A percentile compares a stretch with the other conserved stretches of the same genome.
phyloP scores from a whole-genome alignment of 345 rosid species.

The Eucalyptus pauciflora region DNA sequence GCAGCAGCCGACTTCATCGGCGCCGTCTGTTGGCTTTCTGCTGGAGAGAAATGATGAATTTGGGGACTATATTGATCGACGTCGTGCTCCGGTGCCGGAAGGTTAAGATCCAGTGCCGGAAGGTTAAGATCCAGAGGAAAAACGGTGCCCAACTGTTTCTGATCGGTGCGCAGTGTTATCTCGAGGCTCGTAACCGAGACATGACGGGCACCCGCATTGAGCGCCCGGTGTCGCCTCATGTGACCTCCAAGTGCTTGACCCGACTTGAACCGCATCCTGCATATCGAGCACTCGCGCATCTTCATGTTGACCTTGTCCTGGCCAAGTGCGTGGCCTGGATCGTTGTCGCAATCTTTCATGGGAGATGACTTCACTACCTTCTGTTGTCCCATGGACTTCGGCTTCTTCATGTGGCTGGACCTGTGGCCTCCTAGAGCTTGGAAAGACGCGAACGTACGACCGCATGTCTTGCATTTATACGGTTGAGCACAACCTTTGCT shows the following conservation, averaged over 20 bases:
- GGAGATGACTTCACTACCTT: neutral
- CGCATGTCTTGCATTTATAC: neutral
- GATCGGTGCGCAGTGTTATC: neutral
- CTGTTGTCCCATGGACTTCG: neutral
- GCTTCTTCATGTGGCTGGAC: neutral
- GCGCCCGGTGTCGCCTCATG: neutral
- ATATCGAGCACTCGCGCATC: neutral
- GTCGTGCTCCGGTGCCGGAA: neutral
- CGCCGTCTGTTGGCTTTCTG: neutral
- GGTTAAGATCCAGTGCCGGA: neutral
- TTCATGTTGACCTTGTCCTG: neutral
- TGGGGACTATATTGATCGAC: neutral
- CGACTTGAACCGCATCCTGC: neutral
- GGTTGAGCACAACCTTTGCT: neutral
- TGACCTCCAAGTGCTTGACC: neutral
- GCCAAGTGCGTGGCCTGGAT: neutral
- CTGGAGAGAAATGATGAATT: neutral
- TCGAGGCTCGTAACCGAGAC: neutral
- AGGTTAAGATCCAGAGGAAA: neutral
- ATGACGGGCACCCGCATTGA: neutral
- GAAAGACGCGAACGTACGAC: neutral
- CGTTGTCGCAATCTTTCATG: neutral
- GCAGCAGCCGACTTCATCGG: neutral
- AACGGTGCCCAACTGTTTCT: neutral
- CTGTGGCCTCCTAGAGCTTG: neutral